Percentiles rank a stretch among this genome's conserved stretches.
Evolutionary conservation across 176 grass and related monocot genomes (phyloP).

Genomic region (Olyra latifolia): DNA sequence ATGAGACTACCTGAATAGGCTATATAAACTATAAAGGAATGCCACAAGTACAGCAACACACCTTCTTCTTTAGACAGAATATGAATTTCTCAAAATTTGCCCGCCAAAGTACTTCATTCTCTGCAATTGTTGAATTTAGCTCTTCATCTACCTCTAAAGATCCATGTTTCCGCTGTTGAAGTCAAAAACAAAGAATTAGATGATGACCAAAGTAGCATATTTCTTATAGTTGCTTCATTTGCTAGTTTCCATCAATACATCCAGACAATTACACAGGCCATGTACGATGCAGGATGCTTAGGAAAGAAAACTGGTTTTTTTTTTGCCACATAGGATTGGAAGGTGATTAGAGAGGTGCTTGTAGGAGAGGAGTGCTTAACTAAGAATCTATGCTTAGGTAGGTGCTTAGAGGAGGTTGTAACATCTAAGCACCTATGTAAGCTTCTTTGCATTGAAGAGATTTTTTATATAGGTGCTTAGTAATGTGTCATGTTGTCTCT

Average conservation of each 20-base stretch:
- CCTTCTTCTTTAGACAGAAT: conserved; percentile 87
- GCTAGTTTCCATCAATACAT: neutral
- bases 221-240: conserved; percentile 25
- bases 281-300: too few species aligned
- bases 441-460: too few species aligned
- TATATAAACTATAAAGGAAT: conserved; percentile 25
- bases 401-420: too few species aligned
- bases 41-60: conserved; percentile 30
- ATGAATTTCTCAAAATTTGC: conserved; percentile 82
- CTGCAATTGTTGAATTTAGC: conserved; percentile 55
- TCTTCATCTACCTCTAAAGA: conserved; percentile 73
- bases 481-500: too few species aligned
- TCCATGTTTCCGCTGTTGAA: conserved; percentile 72
- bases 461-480: too few species aligned
- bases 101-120: conserved; percentile 87
- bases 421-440: too few species aligned
- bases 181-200: conserved; percentile 21
- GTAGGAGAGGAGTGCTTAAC: too few species aligned
- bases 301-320: too few species aligned
- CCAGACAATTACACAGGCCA: neutral
- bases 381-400: too few species aligned
- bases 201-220: conserved; percentile 31
- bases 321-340: too few species aligned
- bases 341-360: too few species aligned
- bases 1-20: neutral